Evolutionary conservation across 257 asterid genomes (phyloP), one percentile per base, ranked within the genome.

Genomic region (Coffea canephora): DNA sequence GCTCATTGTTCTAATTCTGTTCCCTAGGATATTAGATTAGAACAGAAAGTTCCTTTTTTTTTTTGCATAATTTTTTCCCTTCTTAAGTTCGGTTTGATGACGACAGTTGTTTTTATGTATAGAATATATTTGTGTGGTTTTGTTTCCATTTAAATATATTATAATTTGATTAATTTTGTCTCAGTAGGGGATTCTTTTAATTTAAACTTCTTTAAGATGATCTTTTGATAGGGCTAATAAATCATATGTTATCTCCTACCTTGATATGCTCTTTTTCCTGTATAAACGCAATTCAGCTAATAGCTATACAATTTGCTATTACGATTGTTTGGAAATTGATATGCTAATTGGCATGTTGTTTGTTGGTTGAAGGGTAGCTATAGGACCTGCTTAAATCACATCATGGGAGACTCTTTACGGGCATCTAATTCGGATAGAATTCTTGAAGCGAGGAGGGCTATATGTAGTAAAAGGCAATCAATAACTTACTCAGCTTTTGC

Each of bases 401-500:
- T 18, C 39, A 80, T 80, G 83, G 88, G 75, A 50, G 82, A 86
- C 57, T 49, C 80, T n/a, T 25, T 80, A 19, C 21, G 36, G 41
- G 57, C 49, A 14, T 73, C 82, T 66, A 73, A 70, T 75, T 78
- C 82, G 69, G 79, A 77, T 69, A 45, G 67, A 27, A 78, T 69
- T 48, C 62, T 75, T 77, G 83, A 83, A 75, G 77, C 80, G 4
- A 80, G 82, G 82, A 80, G 82, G 83, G 65, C 64, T 74, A 69
- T 75, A 45, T 62, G 43, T 46, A 75, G 67, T 19, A 78, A 81
- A n/a, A 80, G 77, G 78, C 83, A 79, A 50, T 84, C 88, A 0
- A 83, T 75, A 73, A 72, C 72, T 73, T 73, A 72, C 54, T 79
- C 83, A 70, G 86, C 81, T 69, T 84, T 76, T 14, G 79, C 87